These are phyloP conservation scores for Acacia melanoxylon DNA, from an alignment of 306 rosid genomes.

Conservation along the genomic window DNA sequence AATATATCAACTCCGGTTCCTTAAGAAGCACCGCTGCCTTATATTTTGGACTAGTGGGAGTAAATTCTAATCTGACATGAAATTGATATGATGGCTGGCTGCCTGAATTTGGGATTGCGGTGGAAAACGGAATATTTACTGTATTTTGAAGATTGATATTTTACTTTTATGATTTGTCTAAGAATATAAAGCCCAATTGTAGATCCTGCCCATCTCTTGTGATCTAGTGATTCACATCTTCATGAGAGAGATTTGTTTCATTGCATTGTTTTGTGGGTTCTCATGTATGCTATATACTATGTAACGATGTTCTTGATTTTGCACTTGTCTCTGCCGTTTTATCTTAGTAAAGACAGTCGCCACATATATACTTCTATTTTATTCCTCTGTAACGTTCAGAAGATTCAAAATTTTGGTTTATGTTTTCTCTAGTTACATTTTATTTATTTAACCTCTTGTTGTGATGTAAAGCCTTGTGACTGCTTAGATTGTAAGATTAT, in stretches of 20 bases:
- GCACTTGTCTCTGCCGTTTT: background rate
- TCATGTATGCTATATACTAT: background rate
- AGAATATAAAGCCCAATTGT: background rate
- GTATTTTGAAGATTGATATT: background rate
- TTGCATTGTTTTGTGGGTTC: background rate
- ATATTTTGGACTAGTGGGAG: background rate
- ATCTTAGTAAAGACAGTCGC: background rate
- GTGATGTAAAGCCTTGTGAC: background rate
- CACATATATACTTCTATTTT: background rate
- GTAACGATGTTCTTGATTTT: background rate
- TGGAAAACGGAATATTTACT: background rate
- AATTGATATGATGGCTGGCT: background rate
- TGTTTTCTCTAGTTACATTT: background rate
- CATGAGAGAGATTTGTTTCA: background rate
- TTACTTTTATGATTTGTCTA: background rate
- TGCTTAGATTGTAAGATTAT: background rate
- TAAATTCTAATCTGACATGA: background rate
- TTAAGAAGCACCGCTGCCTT: background rate
- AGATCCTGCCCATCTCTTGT: background rate
- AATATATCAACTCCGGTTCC: background rate
- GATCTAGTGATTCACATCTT: background rate
- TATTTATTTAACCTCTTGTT: background rate
- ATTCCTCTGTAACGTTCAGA: background rate
- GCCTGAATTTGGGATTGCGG: background rate
- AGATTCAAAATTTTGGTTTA: background rate